Evolutionary conservation across 441 rosid species (phyloP).

Genomic region (Sinapis alba): DNA sequence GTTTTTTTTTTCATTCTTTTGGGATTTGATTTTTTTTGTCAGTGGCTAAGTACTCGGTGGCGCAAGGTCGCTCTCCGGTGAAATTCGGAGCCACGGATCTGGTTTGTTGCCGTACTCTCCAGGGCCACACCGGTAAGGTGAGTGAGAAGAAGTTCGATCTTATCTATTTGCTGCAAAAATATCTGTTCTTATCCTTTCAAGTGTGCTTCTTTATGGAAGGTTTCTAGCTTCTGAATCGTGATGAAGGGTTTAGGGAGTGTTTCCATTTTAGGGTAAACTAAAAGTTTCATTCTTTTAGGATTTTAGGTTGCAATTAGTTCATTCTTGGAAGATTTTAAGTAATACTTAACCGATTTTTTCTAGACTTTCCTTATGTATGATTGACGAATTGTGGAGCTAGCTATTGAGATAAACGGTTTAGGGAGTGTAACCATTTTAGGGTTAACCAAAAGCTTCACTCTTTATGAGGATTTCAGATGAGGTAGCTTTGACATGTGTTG

Average conservation of each 20-base stretch:
- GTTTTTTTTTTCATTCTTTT: constrained; percentile 15
- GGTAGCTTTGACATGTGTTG: neutral
- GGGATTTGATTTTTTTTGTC: constrained; percentile 23
- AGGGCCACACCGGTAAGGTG: constrained; percentile 97
- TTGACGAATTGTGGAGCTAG: no score
- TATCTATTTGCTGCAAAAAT: neutral
- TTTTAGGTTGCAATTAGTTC: neutral
- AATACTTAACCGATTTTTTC: no score
- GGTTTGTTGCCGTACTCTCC: constrained; percentile 95
- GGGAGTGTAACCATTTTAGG: neutral
- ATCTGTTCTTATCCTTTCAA: neutral
- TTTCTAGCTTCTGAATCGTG: constrained; percentile 8
- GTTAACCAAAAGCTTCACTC: neutral
- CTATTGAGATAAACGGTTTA: no score
- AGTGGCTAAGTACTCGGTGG: constrained; percentile 76
- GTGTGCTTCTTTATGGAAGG: constrained; percentile 1
- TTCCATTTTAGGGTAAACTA: no score
- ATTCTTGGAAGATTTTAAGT: no score
- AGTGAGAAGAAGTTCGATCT: neutral
- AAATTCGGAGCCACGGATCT: constrained; percentile 87
- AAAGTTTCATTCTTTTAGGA: no score
- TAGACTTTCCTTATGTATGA: no score
- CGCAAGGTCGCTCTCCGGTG: constrained; percentile 70
- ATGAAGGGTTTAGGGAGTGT: neutral
- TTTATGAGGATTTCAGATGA: neutral